Percentiles rank a stretch among this genome's conserved stretches.
Evolutionary conservation across 176 grass and related monocot species (phyloP).

Genomic region (Neostapfia colusana): DNA sequence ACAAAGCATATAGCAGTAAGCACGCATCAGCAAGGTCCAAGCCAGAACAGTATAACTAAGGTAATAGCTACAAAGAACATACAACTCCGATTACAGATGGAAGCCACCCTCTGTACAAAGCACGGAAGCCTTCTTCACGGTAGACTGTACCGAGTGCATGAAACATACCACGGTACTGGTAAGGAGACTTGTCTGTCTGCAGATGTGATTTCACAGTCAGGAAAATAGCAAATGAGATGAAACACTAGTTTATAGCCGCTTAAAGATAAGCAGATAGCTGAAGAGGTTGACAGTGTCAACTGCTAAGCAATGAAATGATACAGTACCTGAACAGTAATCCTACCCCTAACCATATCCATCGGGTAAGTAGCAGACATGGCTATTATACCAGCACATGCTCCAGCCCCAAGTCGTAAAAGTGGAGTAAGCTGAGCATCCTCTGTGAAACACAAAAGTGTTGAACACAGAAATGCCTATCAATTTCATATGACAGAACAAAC

Average conservation of each 20-base stretch:
- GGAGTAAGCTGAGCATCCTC: conserved; percentile 91
- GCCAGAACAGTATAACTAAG: neutral
- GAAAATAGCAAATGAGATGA: conserved; percentile 16
- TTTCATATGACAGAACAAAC: neutral
- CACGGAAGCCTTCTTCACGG: conserved; percentile 96
- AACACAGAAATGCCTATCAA: neutral
- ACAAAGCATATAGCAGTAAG: conserved; percentile 18
- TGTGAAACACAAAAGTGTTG: conserved; percentile 39
- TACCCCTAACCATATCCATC: conserved; percentile 99
- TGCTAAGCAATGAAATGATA: neutral
- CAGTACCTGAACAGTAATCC: conserved; percentile 94
- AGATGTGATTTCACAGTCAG: conserved; percentile 15
- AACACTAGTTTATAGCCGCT: neutral
- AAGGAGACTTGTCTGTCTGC: conserved; percentile 92
- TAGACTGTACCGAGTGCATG: conserved; percentile 92
- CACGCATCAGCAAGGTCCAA: neutral
- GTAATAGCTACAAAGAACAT: conserved; percentile 41
- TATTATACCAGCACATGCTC: conserved; percentile 97
- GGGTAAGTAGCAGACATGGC: conserved; percentile 99
- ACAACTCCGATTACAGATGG: conserved; percentile 99
- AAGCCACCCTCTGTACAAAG: conserved; percentile 97
- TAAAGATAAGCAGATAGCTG: neutral
- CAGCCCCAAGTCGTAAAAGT: conserved; percentile 85
- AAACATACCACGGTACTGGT: conserved; percentile 99
- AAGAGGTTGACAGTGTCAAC: neutral